Conservation (phyloP, 2,329 filamentous ascomycete species). For the Geosmithia morbida region DNA sequence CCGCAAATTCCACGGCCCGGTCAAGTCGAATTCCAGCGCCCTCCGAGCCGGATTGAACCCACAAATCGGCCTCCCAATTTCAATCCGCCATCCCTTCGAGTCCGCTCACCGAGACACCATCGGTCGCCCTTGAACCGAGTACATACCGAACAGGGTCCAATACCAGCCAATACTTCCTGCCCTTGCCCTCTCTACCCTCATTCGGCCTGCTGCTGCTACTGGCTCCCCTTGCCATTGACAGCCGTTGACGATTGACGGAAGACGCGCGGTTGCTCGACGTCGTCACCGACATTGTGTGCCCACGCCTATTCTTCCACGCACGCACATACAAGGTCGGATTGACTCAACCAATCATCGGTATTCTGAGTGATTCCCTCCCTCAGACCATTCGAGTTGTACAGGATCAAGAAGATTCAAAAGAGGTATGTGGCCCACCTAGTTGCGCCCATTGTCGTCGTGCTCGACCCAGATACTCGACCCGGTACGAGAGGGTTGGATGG, state of each 20-base stretch:
- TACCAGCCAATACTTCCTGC: neutral
- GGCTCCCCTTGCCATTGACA: no score
- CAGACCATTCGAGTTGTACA: neutral
- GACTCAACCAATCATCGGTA: no score
- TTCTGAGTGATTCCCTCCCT: neutral
- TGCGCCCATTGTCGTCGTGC: neutral
- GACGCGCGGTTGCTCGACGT: no score
- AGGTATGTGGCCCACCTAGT: constrained; percentile 1
- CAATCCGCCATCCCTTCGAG: constrained; percentile 1
- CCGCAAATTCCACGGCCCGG: constrained; percentile 26
- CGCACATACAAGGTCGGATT: no score
- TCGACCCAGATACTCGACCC: neutral
- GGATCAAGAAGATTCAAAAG: neutral
- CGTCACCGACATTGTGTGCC: no score
- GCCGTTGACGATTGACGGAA: no score
- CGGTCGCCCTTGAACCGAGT: constrained; percentile 1
- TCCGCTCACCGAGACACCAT: constrained; percentile 3
- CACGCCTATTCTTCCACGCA: no score
- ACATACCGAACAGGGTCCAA: neutral
- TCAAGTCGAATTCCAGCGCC: constrained; percentile 24
- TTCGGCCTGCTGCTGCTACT: neutral
- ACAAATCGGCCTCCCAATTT: constrained; percentile 5
- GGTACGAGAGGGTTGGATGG: neutral
- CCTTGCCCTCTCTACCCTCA: neutral
- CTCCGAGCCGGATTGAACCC: constrained; percentile 6